Evolutionary conservation across 2,329 filamentous ascomycete genomes (phyloP), one percentile per base, ranked within the genome.

Genomic region (Huntiella moniliformis): DNA sequence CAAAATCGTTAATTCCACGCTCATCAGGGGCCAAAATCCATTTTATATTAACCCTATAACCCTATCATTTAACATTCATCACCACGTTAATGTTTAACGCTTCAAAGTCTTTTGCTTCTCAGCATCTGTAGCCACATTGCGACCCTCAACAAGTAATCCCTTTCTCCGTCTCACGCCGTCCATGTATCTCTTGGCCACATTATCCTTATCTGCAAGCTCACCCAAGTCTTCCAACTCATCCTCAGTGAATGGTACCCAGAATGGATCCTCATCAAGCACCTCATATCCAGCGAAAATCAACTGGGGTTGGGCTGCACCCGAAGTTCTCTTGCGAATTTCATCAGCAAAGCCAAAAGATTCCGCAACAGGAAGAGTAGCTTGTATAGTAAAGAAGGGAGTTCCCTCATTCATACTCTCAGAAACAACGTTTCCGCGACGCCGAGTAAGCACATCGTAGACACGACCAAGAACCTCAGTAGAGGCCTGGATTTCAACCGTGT

Each of bases 401-500:
- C 91, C 88, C 58, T 94, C 86, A 55, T 94, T 92, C 67, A 98
- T 82, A 15, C 78, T 77, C 63, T 98, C 91, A 7, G 82, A 82
- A 16, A 93, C 74, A 45, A 98, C 92, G 34, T 79, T 80, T 18
- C 91, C 91, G 32, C 87, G 79, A 4, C 91, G 82, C 1, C 88
- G 80, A 31, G 88, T 95, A n/a, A 98, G 77, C n/a, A 96, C 88
- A 53, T 83, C 84, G 67, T 98, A 98, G 32, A 96, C 91, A 28
- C 85, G 79, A 16, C 91, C 91, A 4, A 98, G 76, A 37, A 96
- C 91, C 62, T 96, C 91, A 55, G 87, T 88, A 16, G 83, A 87
- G 28, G 88, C 86, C 70, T 96, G 91, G 56, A 98, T 96, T 60
- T 96, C 91, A 60, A 88, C 94, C 46, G 77, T 85, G 66, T 98